Base-by-base conservation (phyloP, 805 yeast genomes). In the Debaryomyces hansenii region DNA sequence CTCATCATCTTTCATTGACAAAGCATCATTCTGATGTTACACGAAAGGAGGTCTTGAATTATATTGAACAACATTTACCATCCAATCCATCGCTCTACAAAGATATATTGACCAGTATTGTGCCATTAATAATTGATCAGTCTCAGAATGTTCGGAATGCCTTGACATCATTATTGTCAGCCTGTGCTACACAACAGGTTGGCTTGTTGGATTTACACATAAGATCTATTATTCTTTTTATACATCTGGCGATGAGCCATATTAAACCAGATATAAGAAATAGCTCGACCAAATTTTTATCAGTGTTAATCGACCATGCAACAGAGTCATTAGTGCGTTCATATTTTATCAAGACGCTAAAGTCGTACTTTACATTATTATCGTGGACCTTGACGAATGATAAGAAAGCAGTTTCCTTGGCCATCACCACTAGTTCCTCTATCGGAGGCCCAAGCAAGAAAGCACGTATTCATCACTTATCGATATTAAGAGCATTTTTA, bases 181-280 rank as follows among this genome's bases (percentile, higher is more conserved):
- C 74, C 6, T 70, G 83, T 29, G 79, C 82, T 2, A 57, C 62
- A 11, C 64, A 65, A 20, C 84, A 82, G 53, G 75, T 79, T 0
- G 79, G 80, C 4, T 69, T 86, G 21, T 65, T 86, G 49, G 80
- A 78, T 46, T 63, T 86, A 20, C 89, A 86, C 69, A 70, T 83
- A 57, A 68, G 82, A 50, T 66, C 72, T 16, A 59, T 86, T 45
- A 76, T 87, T n/a, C 73, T 92, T 27, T 91, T 86, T 62, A 74
- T 92, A 14, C 87, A 86, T 55, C 85, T 92, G 43, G 95, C 96
- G 3, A 92, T 94, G 97, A 87, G 97, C 14, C 97, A 94, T 62
- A 86, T 94, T 35, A 78, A 78, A 27, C 83, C 90, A 1, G 82
- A 81, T 4, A 83, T 94, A 21, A 78, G 96, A 45, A 79, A 80